Evolutionary conservation across 2,329 filamentous ascomycete genomes (phyloP), one percentile per base, ranked within the genome.

Genomic region (Ilyonectria mors-panacis): DNA sequence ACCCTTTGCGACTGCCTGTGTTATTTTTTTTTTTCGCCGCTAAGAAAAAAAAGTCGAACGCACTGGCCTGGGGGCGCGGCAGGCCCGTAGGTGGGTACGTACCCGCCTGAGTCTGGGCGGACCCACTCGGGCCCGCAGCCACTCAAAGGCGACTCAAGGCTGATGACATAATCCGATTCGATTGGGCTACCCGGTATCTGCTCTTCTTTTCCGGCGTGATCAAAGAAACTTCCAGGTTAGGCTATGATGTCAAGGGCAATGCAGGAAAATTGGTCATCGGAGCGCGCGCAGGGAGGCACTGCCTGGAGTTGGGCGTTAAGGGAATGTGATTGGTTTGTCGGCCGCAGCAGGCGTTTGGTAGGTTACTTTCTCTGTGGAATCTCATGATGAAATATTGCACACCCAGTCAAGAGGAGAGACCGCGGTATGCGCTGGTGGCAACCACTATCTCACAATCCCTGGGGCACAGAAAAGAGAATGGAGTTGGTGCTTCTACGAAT

Each of bases 1-100:
- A 60, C 66, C 55, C 62, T 65, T 71, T 73, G 70, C 70, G 70
- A 67, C 63, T 72, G 67, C 67, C 68, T 68, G 66, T 51, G 67
- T 68, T 71, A 68, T 71, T 56, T 68, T 74, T 75, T 73, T 71
- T 73, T 74, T 77, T 73, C 68, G 71, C 71, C 72, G 72, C 75
- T 75, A 77, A 64, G 56, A 67, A 68, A 73, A 73, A 73, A 74
- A 72, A 70, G 64, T 66, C 57, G 45, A 4, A 53, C 61, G 69
- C 64, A 66, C 68, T 69, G 63, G 63, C 65, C 62, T 64, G 70
- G 59, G 65, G 59, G 62, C 61, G 67, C 72, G 73, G 73, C 70
- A 71, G 64, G 72, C 66, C 73, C 73, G 73, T 61, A 23, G 23
- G 66, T 21, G 62, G 65, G 26, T 19, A 65, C 10, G 4, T 19